Evolutionary conservation across 192 early-diverging fungal genomes (phyloP), one percentile per base, ranked within the genome.

Genomic region (Backusella macrospora): DNA sequence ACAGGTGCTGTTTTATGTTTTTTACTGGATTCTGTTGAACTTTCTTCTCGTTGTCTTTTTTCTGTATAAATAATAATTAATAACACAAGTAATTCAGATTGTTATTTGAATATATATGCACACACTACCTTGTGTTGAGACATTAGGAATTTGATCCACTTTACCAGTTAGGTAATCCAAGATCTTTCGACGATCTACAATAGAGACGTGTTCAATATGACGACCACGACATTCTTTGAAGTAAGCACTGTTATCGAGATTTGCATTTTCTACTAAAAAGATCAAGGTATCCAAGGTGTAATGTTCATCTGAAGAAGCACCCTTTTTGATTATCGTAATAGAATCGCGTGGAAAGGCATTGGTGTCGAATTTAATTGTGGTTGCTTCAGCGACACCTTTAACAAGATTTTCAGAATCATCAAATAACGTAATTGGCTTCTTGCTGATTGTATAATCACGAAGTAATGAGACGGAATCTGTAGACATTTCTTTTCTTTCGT

Each of bases 211-310:
- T 29, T 85, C 87, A 43, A 90, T 82, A 5, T 85, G 87, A 67
- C 86, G 82, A 7, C 81, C 78, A 49, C 84, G 85, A 62, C 87
- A 80, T 69, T 84, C 82, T 70, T 90, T 86, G 59, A 94, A 86
- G 80, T 96, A 97, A 65, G 88, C 87, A 65, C 91, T 81, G 23
- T 92, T 91, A 68, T 88, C 88, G 64, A 89, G 78, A 45, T 88
- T 79, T 15, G 84, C 80, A 69, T 91, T 85, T 67, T 86, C 84
- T 10, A 92, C 83, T 37, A 94, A 89, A 75, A 90, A 90, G 44
- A 96, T 76, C 3, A 97, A 82, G 2, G 94, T 87, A 18, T 86
- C 87, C 5, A 95, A 82, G 12, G 86, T 84, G 78, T 96, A 95
- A 0, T 82, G 84, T 66, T 90, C 90, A 44, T 84, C 77, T n/a